A percentile compares a stretch with the other conserved stretches of the same genome.
These are phyloP conservation scores for Aphanomyces astaci DNA, from an alignment of 352 stramenopile species.

Conservation along the genomic window DNA sequence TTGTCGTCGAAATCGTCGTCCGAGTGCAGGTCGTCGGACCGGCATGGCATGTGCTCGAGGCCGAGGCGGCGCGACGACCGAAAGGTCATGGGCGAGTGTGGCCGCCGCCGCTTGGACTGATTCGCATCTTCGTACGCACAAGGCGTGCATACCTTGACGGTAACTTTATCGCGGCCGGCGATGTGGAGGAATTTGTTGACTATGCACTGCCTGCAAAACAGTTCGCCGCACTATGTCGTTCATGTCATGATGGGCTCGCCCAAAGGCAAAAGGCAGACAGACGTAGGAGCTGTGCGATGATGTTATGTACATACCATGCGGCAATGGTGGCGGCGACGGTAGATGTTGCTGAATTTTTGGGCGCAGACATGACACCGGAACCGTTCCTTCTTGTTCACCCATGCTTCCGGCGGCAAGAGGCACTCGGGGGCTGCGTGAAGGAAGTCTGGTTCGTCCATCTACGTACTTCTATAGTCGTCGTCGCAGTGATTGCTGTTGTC, in stretches of 20 bases:
- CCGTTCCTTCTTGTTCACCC: conserved; percentile 7
- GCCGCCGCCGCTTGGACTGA: neutral
- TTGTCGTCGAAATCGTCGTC: neutral
- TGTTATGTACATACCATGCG: neutral
- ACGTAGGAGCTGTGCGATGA: neutral
- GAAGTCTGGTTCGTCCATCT: conserved; percentile 1
- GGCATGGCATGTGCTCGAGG: neutral
- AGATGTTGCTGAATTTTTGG: conserved; percentile 22
- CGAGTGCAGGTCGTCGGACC: neutral
- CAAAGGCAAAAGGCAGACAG: too few relatives aligned
- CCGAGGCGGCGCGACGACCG: neutral
- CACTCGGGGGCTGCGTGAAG: neutral
- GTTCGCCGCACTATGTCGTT: conserved; percentile 14
- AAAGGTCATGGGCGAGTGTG: neutral
- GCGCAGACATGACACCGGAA: conserved; percentile 4
- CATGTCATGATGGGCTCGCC: neutral
- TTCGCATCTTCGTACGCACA: neutral
- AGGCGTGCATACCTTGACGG: neutral
- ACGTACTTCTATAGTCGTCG: too few relatives aligned
- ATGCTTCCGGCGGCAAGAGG: neutral
- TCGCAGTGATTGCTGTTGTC: too few relatives aligned
- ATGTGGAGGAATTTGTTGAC: conserved; percentile 3
- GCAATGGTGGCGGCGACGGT: conserved; percentile 17
- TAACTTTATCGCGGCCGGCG: neutral
- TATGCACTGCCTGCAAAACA: conserved; percentile 16